Evolutionary conservation across 169 alveolate species (phyloP).

Genomic region (Plasmodium knowlesi): DNA sequence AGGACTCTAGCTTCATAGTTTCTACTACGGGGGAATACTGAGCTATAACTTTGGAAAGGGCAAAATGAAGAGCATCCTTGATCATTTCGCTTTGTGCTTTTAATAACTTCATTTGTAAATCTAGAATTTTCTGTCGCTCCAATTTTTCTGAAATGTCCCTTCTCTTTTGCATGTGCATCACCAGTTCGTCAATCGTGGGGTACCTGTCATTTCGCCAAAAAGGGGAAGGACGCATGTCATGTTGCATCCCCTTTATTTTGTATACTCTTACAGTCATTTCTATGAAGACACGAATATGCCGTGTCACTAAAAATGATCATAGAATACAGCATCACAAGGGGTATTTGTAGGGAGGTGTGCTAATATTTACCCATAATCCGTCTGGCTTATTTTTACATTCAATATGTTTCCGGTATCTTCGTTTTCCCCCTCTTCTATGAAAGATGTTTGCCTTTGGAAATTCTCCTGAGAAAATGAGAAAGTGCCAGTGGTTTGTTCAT

Average conservation of each 20-base stretch:
- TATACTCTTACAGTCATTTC: background rate
- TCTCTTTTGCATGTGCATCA: slow-evolving; percentile 86
- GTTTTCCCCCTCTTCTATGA: slow-evolving; percentile 38
- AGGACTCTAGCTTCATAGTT: slow-evolving; percentile 32
- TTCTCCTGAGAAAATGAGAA: slow-evolving; percentile 34
- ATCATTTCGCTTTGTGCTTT: slow-evolving; percentile 87
- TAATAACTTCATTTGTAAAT: slow-evolving; percentile 81
- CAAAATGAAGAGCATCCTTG: slow-evolving; percentile 80
- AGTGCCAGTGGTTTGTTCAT: background rate
- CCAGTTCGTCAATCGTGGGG: slow-evolving; percentile 86
- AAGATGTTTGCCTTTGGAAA: slow-evolving; percentile 46
- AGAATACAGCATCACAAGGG: background rate
- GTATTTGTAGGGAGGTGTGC: background rate
- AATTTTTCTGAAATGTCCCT: slow-evolving; percentile 84
- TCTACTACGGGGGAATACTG: slow-evolving; percentile 76
- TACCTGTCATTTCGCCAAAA: slow-evolving; percentile 61
- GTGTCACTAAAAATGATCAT: background rate
- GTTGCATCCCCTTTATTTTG: background rate
- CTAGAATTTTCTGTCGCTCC: slow-evolving; percentile 77
- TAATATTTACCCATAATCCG: slow-evolving; percentile 80
- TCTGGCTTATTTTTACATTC: slow-evolving; percentile 85
- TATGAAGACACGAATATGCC: background rate
- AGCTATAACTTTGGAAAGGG: slow-evolving; percentile 80
- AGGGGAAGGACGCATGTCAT: background rate
- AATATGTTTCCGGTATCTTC: slow-evolving; percentile 75